Percentiles rank a stretch among this genome's conserved stretches.
Conservation (phyloP, 495 filamentous ascomycete species). For the Aspergillus nanangensis region DNA sequence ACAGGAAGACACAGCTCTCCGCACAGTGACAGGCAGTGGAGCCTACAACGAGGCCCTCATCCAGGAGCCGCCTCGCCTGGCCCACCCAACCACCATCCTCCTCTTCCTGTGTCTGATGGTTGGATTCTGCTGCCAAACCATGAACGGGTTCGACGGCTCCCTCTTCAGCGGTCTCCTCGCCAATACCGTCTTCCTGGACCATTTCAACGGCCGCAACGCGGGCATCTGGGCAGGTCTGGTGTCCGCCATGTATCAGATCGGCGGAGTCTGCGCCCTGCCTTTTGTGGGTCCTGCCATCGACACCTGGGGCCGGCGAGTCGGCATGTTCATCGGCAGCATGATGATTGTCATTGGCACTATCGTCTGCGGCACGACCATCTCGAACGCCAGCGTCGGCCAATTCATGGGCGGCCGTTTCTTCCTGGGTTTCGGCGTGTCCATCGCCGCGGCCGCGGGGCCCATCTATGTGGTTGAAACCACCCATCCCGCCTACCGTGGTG, state of each 20-base stretch:
- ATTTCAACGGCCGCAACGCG: constrained; percentile 4
- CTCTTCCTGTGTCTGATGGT: constrained; percentile 1
- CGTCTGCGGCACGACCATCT: constrained; percentile 40
- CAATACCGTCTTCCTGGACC: constrained; percentile 5
- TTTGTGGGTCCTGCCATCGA: constrained; percentile 49
- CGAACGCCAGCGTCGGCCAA: constrained; percentile 30
- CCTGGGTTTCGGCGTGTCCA: constrained; percentile 62
- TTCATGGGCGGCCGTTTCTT: constrained; percentile 71
- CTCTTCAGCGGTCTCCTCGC: constrained; percentile 13
- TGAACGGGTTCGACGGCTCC: constrained; percentile 13
- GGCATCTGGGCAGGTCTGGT: constrained; percentile 45
- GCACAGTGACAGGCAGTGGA: constrained; percentile 1
- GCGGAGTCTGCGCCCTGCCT: constrained; percentile 46
- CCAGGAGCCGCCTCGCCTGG: neutral
- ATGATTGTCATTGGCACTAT: constrained; percentile 55
- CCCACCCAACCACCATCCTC: neutral
- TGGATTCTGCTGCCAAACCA: constrained; percentile 4
- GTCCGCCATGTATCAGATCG: constrained; percentile 56
- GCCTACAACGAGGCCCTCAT: constrained; percentile 1
- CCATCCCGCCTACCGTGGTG: constrained; percentile 62
- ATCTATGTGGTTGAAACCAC: constrained; percentile 68
- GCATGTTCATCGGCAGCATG: constrained; percentile 58
- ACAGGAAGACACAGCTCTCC: constrained; percentile 1
- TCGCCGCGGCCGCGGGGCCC: constrained; percentile 61
- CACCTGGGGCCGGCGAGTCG: constrained; percentile 54